These are phyloP conservation scores for Quercus lobata DNA, from an alignment of 331 rosid genomes.

Conservation along the genomic window DNA sequence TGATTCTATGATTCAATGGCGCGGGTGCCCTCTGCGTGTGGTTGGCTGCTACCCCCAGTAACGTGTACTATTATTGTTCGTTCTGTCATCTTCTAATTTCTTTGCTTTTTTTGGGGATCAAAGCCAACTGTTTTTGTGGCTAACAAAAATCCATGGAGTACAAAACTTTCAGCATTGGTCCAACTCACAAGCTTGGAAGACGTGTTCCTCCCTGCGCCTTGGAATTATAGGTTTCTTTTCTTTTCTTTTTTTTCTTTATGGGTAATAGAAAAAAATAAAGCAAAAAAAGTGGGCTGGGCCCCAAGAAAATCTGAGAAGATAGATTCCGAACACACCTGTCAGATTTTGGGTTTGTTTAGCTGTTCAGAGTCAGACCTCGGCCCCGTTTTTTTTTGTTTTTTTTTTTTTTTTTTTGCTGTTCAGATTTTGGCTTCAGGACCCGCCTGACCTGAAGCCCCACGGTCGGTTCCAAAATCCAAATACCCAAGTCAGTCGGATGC, in stretches of 20 bases:
- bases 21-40: slow-evolving; percentile 12
- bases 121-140: background rate
- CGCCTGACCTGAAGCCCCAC: no score
- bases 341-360: background rate
- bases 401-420: no score
- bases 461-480: no score
- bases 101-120: no score
- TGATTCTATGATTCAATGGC: slow-evolving; percentile 17
- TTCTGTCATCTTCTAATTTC: background rate
- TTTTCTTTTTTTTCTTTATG: background rate
- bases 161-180: background rate
- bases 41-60: background rate
- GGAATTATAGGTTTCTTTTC: background rate
- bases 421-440: no score
- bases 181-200: background rate
- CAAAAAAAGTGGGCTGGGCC: background rate
- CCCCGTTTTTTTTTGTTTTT: background rate
- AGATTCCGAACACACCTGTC: background rate
- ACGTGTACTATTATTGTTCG: slow-evolving; percentile 27
- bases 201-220: background rate
- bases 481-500: no score
- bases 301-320: background rate
- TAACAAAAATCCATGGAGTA: background rate
- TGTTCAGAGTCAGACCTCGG: background rate
- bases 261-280: no score